Base-by-base conservation (phyloP, 495 filamentous ascomycete species). In the Penicillium cinerascens region DNA sequence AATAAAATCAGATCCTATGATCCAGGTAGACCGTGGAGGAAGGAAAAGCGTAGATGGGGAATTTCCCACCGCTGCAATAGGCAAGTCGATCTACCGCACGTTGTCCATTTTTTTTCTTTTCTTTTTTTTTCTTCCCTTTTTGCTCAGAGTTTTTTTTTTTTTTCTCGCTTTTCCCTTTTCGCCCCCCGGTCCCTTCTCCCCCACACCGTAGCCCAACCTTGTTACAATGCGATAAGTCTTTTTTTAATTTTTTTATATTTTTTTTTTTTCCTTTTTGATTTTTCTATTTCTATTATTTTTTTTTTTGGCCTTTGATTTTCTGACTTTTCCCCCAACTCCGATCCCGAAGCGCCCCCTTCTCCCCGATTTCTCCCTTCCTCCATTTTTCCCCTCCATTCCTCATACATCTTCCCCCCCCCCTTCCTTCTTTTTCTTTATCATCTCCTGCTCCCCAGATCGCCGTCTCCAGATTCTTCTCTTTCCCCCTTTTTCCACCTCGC, bases 351-450 rank as follows among this genome's bases (percentile, higher is more conserved):
- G 58, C 55, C 53, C 57, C 59, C 54, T 64, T 58, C 64, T 63
- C 59, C 56, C 60, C 65, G 59, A 60, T 64, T 64, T 56, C 66
- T 70, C 67, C 68, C 67, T 69, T 69, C 65, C 64, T 29, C 65
- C 61, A 49, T 69, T 66, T 60, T 70, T 68, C 62, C 64, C 69
- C 69, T 72, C 69, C 70, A 70, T 70, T 73, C 65, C 56, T 67
- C 48, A 49, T 48, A 41, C 49, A 54, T 44, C 52, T 45, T 39
- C 43, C 45, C 45, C 44, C 52, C 54, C 50, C 60, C 59, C 60
- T 59, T 59, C 62, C 66, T 49, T 36, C 36, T n/a, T 29, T 42
- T 33, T 29, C 29, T 60, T 71, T 71, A 63, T 70, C 67, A 66
- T 63, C 56, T 69, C 61, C 63, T 63, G 60, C 65, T 71, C 70